Evolutionary conservation across 768 basidiomycete species (phyloP).

Genomic region (Cystofilobasidium macerans): DNA sequence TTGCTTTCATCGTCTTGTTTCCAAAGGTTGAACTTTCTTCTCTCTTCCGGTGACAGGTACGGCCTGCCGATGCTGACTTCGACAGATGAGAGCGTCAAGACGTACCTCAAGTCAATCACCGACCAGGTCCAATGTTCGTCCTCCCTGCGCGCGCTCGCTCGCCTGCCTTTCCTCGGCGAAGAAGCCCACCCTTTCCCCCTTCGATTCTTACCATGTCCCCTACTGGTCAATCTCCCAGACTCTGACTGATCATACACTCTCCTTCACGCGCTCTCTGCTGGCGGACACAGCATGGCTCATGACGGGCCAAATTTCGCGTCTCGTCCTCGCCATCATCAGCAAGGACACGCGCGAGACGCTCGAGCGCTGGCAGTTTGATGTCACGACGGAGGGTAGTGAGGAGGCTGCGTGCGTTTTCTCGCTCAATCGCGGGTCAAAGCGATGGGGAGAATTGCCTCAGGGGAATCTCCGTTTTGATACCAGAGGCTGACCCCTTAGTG

Average conservation of each 20-base stretch:
- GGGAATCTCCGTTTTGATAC: too few relatives aligned
- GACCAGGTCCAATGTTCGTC: constrained; percentile 78
- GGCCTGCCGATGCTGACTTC: constrained; percentile 91
- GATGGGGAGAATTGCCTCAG: too few relatives aligned
- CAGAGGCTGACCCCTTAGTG: too few relatives aligned
- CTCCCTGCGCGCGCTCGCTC: not conserved
- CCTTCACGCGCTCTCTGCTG: too few relatives aligned
- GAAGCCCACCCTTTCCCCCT: too few relatives aligned
- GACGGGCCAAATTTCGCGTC: constrained; percentile 78
- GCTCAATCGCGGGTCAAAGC: too few relatives aligned
- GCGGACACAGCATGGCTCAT: constrained; percentile 71
- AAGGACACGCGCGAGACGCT: constrained; percentile 83
- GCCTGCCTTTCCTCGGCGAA: too few relatives aligned
- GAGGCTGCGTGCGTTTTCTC: constrained; percentile 5
- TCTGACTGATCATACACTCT: not conserved
- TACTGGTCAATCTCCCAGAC: not conserved
- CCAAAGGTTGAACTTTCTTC: not conserved
- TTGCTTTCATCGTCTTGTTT: too few relatives aligned
- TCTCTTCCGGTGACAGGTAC: constrained; percentile 42
- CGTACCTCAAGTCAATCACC: constrained; percentile 87
- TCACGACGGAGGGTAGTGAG: constrained; percentile 65
- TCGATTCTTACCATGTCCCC: not conserved
- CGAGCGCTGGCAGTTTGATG: constrained; percentile 97
- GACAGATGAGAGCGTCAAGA: constrained; percentile 81
- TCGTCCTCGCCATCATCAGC: constrained; percentile 90